Evolutionary conservation across 2,329 filamentous ascomycete species (phyloP), one percentile per base, ranked within the genome.

Genomic region (Davidsoniella neocaledoniae): DNA sequence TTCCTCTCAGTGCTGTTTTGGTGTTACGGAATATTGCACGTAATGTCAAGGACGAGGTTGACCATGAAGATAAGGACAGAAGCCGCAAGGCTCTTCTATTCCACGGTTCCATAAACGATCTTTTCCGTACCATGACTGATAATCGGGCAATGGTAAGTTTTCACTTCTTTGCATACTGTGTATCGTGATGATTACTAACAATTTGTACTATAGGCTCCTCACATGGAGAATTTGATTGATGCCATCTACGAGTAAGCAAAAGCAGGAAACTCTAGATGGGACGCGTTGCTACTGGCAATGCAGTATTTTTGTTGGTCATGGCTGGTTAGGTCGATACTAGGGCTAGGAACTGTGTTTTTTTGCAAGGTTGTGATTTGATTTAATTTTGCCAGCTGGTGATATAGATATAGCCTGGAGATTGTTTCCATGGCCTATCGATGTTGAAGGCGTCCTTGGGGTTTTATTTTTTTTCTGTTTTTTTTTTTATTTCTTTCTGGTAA

Each of bases 11-110:
- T 49, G 81, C 83, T 2, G 79, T 83, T 12, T 69, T 90, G 25
- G 82, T 91, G 36, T 70, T 91, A 43, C 76, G 85, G 26, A 91
- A 91, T 60, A 76, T 91, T 54, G 84, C 84, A 10, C 73, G 71
- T 55, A 83, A 81, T 57, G 67, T 78, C 16, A 61, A 64, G 54
- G 58, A 57, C n/a, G 61, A 61, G 4, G 72, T 69, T 40, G 70
- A 70, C 52, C 66, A 66, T 42, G 69, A 71, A 44, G 73, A 77
- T 2, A 83, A 26, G 26, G 51, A 41, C 26, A 45, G 43, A 14
- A 40, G 51, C 25, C 43, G 77, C 77, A 81, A 83, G 53, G 76
- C 82, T 60, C 68, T 66, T 51, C 66, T 85, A 25, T 86, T 86
- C 64, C 72, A 77, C 43, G 76, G 79, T 0, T 70, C 82, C 48